These are phyloP conservation scores for Astragalus glycyphyllos DNA, from an alignment of 306 rosid genomes.

Conservation along the genomic window DNA sequence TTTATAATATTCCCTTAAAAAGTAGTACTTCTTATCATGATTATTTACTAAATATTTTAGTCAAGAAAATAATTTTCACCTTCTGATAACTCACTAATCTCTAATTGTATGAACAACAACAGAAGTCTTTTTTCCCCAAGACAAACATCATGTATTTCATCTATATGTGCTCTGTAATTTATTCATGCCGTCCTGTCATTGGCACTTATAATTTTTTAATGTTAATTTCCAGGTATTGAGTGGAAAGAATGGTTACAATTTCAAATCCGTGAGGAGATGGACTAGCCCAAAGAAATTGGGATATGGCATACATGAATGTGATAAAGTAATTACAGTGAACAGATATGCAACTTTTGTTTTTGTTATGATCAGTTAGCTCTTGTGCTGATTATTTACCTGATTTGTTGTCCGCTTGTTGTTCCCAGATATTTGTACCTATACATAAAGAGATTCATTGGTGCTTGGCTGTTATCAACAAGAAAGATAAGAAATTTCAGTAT, in stretches of 20 bases:
- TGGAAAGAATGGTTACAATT: slow-evolving; percentile 77
- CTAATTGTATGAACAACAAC: background rate
- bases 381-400: slow-evolving; percentile 25
- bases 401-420: slow-evolving; percentile 26
- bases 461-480: slow-evolving; percentile 84
- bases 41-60: slow-evolving; percentile 14
- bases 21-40: slow-evolving; percentile 5
- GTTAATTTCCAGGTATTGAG: slow-evolving; percentile 60
- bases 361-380: slow-evolving; percentile 15
- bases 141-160: slow-evolving; percentile 1
- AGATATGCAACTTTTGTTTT: slow-evolving; percentile 12
- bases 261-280: slow-evolving; percentile 92
- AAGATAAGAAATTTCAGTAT: slow-evolving; percentile 86
- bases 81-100: slow-evolving; percentile 8
- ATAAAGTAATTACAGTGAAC: slow-evolving; percentile 60
- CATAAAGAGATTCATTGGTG: slow-evolving; percentile 92
- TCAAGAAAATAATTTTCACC: slow-evolving; percentile 8
- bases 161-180: slow-evolving; percentile 29
- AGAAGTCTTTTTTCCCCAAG: background rate
- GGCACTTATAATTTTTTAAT: slow-evolving; percentile 37
- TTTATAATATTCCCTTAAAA: slow-evolving; percentile 3
- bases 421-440: slow-evolving; percentile 88
- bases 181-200: slow-evolving; percentile 26
- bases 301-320: slow-evolving; percentile 83
- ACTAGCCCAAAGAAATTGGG: slow-evolving; percentile 79